Base-by-base conservation (phyloP, 2,329 filamentous ascomycete species). In the Epichloe aotearoae region DNA sequence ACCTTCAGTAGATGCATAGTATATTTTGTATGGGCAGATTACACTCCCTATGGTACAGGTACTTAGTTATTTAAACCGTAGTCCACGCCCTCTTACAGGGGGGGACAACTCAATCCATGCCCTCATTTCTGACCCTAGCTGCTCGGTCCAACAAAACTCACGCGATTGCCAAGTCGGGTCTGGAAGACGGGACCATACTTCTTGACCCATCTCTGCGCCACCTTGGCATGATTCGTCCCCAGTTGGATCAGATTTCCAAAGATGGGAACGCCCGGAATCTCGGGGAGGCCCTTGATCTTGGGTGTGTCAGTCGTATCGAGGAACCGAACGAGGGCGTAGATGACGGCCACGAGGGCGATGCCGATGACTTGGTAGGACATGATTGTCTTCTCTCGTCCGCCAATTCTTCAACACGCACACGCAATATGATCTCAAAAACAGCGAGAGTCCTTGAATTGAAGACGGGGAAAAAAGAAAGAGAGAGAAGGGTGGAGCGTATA, bases 161-260 rank as follows among this genome's bases (percentile, higher is more conserved):
- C 81, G 59, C 71, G 78, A 54, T 85, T 88, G 1, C 85, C 86
- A 58, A 90, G 69, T 46, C 78, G 73, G 3, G 81, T 77, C 57
- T 85, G 82, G 56, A 83, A 84, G 14, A 84, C 81, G 1, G 77
- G 75, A 0, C 80, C 80, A 49, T 79, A 83, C 53, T 77, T 73
- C 55, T 76, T 73, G 3, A 74, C 78, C 75, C 80, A 80, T 61
- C 71, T 69, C 15, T 70, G 72, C 1, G 78, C 69, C 26, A 74
- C 69, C 33, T 72, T 70, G 7, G 80, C 74, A 67, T 83, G 75
- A 49, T 76, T 68, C 2, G 72, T 69, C 3, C 80, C 79, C 7
- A 84, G 69, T 57, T 83, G 75, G 1, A 82, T 59, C 4, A 84
- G 66, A 54, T 80, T 84, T 4, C 82, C 82, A 56, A 85, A 80